Evolutionary conservation across 106 monocot species (phyloP).

Genomic region (Platanthera zijinensis): DNA sequence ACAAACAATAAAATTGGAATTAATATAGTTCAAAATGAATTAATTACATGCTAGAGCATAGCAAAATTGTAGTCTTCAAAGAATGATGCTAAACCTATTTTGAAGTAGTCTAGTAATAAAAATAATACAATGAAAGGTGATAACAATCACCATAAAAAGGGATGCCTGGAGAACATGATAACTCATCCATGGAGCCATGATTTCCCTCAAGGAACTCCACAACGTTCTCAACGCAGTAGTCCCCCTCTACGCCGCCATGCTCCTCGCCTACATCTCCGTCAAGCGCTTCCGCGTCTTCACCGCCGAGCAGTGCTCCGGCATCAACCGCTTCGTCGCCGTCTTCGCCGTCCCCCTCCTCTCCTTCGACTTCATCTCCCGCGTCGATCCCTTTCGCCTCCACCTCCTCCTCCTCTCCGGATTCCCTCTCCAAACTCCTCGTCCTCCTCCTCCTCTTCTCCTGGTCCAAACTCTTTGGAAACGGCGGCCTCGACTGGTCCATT

Average conservation of each 20-base stretch:
- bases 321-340: constrained; percentile 57
- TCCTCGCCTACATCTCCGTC: constrained; percentile 44
- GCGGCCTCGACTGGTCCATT: constrained; percentile 46
- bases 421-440: constrained; percentile 35
- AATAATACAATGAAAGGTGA: no score
- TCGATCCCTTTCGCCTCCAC: constrained; percentile 40
- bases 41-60: no score
- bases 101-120: no score
- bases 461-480: constrained; percentile 10
- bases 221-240: constrained; percentile 37
- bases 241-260: constrained; percentile 52
- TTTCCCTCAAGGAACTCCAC: constrained; percentile 48
- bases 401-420: constrained; percentile 52
- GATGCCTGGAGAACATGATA: no score
- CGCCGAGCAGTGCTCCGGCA: constrained; percentile 61
- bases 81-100: no score
- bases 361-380: constrained; percentile 50
- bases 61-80: no score
- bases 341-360: constrained; percentile 54
- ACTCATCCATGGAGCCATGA: background rate
- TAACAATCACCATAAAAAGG: no score
- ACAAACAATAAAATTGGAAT: no score
- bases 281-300: constrained; percentile 57
- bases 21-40: no score
- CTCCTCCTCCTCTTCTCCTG: constrained; percentile 32